phyloP scores from a whole-genome alignment of 2,329 filamentous ascomycete species.

The Coniochaeta sp. region DNA sequence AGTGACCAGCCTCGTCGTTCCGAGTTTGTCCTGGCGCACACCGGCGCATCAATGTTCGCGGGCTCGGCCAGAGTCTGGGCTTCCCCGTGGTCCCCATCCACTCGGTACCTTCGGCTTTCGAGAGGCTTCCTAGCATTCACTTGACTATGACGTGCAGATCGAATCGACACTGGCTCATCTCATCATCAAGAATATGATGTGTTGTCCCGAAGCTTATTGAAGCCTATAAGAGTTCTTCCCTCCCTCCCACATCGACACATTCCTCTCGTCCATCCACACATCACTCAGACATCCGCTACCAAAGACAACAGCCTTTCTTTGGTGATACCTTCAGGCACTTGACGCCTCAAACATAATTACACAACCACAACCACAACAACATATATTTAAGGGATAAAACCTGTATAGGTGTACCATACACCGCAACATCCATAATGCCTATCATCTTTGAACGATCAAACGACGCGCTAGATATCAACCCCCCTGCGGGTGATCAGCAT shows the following conservation, averaged over 20 bases:
- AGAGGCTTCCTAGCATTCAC: background rate
- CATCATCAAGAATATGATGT: constrained; percentile 1
- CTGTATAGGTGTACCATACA: background rate
- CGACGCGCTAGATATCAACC: constrained; percentile 40
- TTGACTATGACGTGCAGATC: constrained; percentile 1
- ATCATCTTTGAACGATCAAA: constrained; percentile 26
- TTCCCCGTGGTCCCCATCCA: background rate
- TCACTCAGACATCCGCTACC: background rate
- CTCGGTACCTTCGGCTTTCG: constrained; percentile 2
- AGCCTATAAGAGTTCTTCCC: background rate
- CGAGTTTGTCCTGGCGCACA: background rate
- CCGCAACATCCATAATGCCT: constrained; percentile 18
- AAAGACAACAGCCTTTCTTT: background rate
- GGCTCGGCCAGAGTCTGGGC: background rate
- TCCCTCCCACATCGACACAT: background rate
- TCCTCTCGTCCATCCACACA: background rate
- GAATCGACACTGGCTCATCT: background rate
- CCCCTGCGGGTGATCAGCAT: constrained; percentile 27
- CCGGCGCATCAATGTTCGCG: background rate
- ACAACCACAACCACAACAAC: background rate
- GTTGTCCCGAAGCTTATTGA: background rate
- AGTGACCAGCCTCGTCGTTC: background rate
- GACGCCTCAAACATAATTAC: background rate
- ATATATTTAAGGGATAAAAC: no score
- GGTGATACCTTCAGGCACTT: background rate